These are phyloP conservation scores for Aspergillus campestris DNA, from an alignment of 495 filamentous ascomycete genomes.

Conservation along the genomic window DNA sequence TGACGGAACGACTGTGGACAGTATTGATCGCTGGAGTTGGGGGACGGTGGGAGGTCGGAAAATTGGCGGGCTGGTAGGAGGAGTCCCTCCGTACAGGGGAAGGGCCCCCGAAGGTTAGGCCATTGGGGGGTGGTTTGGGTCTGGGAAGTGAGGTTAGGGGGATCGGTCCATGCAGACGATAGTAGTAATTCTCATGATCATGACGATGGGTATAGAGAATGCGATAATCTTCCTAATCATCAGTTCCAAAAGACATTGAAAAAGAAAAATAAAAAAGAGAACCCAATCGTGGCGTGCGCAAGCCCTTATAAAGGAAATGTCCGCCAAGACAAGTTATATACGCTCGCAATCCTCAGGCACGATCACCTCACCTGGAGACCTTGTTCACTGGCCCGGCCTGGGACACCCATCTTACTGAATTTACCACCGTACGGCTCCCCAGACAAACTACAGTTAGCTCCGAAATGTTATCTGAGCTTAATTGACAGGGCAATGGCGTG, in stretches of 20 bases:
- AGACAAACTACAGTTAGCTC: slow-evolving; percentile 10
- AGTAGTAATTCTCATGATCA: no score
- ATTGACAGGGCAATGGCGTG: slow-evolving; percentile 4
- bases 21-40: neutral
- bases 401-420: neutral
- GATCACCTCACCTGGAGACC: slow-evolving; percentile 31
- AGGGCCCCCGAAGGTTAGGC: slow-evolving; percentile 21
- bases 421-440: no score
- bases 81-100: slow-evolving; percentile 9
- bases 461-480: slow-evolving; percentile 18
- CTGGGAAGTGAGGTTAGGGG: no score
- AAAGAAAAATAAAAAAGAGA: neutral
- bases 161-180: no score
- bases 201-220: no score
- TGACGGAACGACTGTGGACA: slow-evolving; percentile 1
- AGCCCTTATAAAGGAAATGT: slow-evolving; percentile 9
- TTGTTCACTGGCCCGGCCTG: slow-evolving; percentile 3
- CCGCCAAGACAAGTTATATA: slow-evolving; percentile 25
- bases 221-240: no score
- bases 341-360: slow-evolving; percentile 26
- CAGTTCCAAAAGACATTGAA: neutral
- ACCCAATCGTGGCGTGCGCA: neutral
- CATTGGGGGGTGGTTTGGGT: no score
- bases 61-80: neutral
- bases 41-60: neutral